Conservation (phyloP, 2,329 filamentous ascomycete genomes). For the Aspergillus niger region DNA sequence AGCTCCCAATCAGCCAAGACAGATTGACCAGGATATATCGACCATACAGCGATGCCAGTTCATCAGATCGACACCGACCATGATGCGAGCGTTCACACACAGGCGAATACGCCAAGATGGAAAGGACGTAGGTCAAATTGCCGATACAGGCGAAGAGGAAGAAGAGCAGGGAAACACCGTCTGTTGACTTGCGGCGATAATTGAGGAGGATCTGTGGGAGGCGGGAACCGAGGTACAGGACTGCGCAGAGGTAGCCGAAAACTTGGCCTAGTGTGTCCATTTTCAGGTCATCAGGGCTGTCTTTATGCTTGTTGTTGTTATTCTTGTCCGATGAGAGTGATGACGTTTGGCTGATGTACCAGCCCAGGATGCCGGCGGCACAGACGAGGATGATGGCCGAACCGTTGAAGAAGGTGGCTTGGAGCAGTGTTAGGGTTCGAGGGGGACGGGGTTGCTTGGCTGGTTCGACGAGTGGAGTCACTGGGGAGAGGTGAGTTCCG, state of each 20-base stretch:
- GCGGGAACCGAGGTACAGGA: constrained; percentile 84
- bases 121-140: constrained; percentile 89
- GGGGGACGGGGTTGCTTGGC: constrained; percentile 30
- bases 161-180: constrained; percentile 90
- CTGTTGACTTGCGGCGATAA: constrained; percentile 86
- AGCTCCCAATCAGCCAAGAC: constrained; percentile 85
- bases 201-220: constrained; percentile 91
- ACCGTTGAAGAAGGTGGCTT: constrained; percentile 68
- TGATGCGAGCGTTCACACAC: constrained; percentile 51
- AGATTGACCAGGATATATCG: constrained; percentile 86
- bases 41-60: constrained; percentile 69
- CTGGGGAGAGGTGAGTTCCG: constrained; percentile 73
- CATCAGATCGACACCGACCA: constrained; percentile 62
- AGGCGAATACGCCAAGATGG: constrained; percentile 87
- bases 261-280: constrained; percentile 82
- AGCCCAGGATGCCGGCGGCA: constrained; percentile 78
- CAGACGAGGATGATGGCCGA: constrained; percentile 79
- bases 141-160: constrained; percentile 96
- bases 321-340: constrained; percentile 26
- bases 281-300: constrained; percentile 46
- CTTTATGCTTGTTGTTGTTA: constrained; percentile 31
- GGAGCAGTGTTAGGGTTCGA: constrained; percentile 41
- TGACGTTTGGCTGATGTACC: constrained; percentile 68
- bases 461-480: constrained; percentile 71
- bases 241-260: constrained; percentile 90